Conservation (phyloP, 2,329 filamentous ascomycete genomes). For the Colletotrichum phormii region DNA sequence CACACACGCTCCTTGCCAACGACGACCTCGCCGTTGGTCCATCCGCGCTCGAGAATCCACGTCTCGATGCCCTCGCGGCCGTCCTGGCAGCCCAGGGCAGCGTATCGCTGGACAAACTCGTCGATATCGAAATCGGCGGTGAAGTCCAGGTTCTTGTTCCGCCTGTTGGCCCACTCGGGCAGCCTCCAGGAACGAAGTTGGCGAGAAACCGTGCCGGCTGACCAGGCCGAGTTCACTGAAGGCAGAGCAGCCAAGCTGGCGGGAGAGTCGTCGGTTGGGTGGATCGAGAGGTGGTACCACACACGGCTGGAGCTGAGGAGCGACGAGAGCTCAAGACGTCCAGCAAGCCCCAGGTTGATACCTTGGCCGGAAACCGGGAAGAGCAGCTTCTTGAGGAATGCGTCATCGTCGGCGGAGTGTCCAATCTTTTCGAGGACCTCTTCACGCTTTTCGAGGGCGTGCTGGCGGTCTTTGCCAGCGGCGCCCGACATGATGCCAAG, state of each 20-base stretch:
- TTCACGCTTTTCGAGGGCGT: conserved; percentile 84
- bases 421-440: conserved; percentile 87
- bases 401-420: conserved; percentile 82
- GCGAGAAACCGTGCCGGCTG: conserved; percentile 89
- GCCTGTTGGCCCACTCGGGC: conserved; percentile 95
- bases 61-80: conserved; percentile 93
- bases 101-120: conserved; percentile 88
- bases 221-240: conserved; percentile 86
- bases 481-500: conserved; percentile 79
- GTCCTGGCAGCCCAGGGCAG: conserved; percentile 85
- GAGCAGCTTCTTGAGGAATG: conserved; percentile 84
- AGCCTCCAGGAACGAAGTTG: conserved; percentile 94
- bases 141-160: conserved; percentile 92
- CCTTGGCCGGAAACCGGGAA: conserved; percentile 83
- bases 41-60: conserved; percentile 94
- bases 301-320: conserved; percentile 86
- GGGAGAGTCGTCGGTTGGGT: conserved; percentile 89
- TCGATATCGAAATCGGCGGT: conserved; percentile 96
- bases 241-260: conserved; percentile 78
- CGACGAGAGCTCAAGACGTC: conserved; percentile 81
- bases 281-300: conserved; percentile 94
- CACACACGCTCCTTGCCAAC: conserved; percentile 92
- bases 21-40: conserved; percentile 97
- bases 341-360: conserved; percentile 81
- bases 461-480: conserved; percentile 78